Evolutionary conservation across 352 stramenopile genomes (phyloP), one percentile per base, ranked within the genome.

Genomic region (Pythium aquatile): DNA sequence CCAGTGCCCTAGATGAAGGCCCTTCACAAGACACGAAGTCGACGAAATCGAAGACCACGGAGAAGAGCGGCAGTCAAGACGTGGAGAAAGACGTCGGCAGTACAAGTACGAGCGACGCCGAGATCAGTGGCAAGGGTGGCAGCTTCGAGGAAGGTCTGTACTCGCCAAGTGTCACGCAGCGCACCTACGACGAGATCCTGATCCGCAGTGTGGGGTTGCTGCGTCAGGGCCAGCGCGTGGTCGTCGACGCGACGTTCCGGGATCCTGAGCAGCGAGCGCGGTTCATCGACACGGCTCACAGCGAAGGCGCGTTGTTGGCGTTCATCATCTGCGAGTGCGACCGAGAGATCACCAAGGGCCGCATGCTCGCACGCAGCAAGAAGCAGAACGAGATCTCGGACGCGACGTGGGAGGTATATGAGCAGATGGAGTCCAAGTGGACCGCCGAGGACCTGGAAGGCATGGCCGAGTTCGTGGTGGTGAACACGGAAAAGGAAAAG

Each of bases 401-500:
- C 56, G 82, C 82, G 9, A 89, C 78, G 40, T 91, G 83, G 83
- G 70, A 75, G 30, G 77, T 91, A 8, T 91, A 77, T 35, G 77
- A 91, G 60, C 51, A 65, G n/a, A 88, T 91, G 73, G 82, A 91
- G 66, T 66, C 66, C 48, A 20, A 39, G 24, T 89, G 77, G 80
- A 42, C 63, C 40, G 68, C 82, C 29, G 64, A 73, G 6, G 78
- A 86, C 24, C 54, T 61, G 2, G 37, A 67, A 1, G 60, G 51
- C 26, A 77, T 81, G 69, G 29, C 60, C 11, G 83, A 90, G 61
- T 82, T 69, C 56, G 65, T 75, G 11, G 59, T 80, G 2, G 69
- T 90, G 26, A 88, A 87, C 69, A 90, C 83, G 29, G 81, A 90
- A 53, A 92, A 89, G 65, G 77, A 87, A 58, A 76, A 81, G 54